These are phyloP conservation scores for Tetragonia tetragonoides DNA, from an alignment of 148 eudicot species.

Conservation along the genomic window DNA sequence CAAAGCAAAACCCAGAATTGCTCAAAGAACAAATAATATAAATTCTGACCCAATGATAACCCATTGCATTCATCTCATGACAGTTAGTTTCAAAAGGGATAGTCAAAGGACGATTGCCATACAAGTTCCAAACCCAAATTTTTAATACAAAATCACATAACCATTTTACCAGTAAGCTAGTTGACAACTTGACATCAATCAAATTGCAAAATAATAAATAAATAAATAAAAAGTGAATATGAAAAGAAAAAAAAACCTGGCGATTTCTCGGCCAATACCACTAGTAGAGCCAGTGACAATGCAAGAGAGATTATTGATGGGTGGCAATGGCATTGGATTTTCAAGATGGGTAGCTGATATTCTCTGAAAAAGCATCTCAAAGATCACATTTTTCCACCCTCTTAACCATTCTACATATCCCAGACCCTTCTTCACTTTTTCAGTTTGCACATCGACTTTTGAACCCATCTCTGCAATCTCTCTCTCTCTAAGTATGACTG, in stretches of 20 bases:
- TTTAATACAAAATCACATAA: not conserved
- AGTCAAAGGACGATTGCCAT: no score
- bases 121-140: not conserved
- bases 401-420: constrained; percentile 90
- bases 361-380: constrained; percentile 86
- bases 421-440: constrained; percentile 46
- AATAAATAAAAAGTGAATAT: not conserved
- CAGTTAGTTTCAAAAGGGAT: no score
- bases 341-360: constrained; percentile 70
- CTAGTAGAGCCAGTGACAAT: constrained; percentile 89
- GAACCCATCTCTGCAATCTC: constrained; percentile 14
- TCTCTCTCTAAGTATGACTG: not conserved
- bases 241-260: constrained; percentile 39
- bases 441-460: constrained; percentile 1
- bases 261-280: constrained; percentile 84
- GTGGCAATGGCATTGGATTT: constrained; percentile 88
- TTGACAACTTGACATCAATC: not conserved
- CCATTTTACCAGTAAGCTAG: not conserved
- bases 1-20: not conserved
- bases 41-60: no score
- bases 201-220: no score
- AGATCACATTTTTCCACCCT: constrained; percentile 60
- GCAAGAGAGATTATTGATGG: constrained; percentile 61
- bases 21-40: no score
- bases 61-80: no score